Evolutionary conservation across 2,329 filamentous ascomycete genomes (phyloP).

Genomic region (Colletotrichum truncatum): DNA sequence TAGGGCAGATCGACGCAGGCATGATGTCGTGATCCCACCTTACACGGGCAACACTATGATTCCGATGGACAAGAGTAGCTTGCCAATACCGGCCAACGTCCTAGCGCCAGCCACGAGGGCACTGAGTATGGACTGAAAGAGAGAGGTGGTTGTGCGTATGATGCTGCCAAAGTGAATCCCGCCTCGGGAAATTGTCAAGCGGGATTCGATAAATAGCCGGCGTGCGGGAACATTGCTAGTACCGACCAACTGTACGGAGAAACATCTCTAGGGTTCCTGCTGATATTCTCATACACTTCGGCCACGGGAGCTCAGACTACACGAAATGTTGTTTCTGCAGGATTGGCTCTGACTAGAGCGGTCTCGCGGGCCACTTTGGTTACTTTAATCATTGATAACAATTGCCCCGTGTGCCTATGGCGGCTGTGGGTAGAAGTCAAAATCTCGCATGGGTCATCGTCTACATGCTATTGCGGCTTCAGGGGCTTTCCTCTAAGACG

Average conservation of each 20-base stretch:
- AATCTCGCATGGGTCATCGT: background rate
- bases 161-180: background rate
- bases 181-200: background rate
- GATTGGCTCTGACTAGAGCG: background rate
- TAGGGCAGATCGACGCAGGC: constrained; percentile 1
- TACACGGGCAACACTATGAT: background rate
- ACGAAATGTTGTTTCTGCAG: background rate
- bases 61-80: background rate
- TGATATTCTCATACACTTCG: background rate
- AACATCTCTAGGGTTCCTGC: background rate
- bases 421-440: background rate
- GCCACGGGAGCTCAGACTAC: background rate
- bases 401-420: background rate
- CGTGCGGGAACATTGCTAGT: background rate
- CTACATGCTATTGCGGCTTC: background rate
- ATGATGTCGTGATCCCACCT: background rate
- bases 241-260: background rate
- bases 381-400: background rate
- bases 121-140: background rate
- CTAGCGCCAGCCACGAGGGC: background rate
- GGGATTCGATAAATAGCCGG: background rate
- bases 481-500: background rate
- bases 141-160: background rate
- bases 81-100: background rate
- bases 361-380: background rate